Evolutionary conservation across 331 rosid species (phyloP), one percentile per base, ranked within the genome.

Genomic region (Quercus phellos): DNA sequence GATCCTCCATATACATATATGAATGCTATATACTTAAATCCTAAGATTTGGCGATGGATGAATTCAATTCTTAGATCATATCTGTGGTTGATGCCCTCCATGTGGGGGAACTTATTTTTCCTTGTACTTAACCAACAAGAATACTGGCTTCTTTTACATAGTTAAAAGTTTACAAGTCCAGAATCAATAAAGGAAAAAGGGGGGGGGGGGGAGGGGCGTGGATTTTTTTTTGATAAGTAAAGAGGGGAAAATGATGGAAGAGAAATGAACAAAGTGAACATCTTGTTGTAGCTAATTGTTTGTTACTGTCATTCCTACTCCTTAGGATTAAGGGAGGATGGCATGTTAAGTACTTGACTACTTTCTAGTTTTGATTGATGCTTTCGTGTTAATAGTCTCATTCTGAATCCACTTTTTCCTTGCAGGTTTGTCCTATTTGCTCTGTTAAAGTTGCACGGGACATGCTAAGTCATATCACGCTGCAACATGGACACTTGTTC

Each of bases 391-490:
- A 19, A 68, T 12, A 26, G 67, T 79, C 83, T 88, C 74, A 83
- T 60, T 26, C n/a, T 75, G 54, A 60, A 51, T 73, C 80, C 80
- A 63, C 56, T 55, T 79, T 79, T 66, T 68, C 69, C 51, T 63
- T 87, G 91, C 97, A 95, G 99, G 82, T 84, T 84, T 95, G 99
- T 74, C 98, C 99, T 30, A 79, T 95, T 80, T 95, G 99, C 91
- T 91, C 98, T 3, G 92, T 93, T 77, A 95, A 84, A 88, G 95
- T 95, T 85, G 79, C 91, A 35, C 80, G 90, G 76, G 99, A 95
- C 87, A 88, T 95, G 94, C 80, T 91, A 54, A 90, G 96, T 80
- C 99, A 95, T 84, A 91, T 95, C 80, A 95, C 92, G 1, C 85
- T 87, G 86, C 97, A 93, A 70, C 99, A 95, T 73, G 97, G 97